These are phyloP conservation scores for Botrytis fragariae DNA, from an alignment of 2,329 filamentous ascomycete genomes.

Conservation along the genomic window DNA sequence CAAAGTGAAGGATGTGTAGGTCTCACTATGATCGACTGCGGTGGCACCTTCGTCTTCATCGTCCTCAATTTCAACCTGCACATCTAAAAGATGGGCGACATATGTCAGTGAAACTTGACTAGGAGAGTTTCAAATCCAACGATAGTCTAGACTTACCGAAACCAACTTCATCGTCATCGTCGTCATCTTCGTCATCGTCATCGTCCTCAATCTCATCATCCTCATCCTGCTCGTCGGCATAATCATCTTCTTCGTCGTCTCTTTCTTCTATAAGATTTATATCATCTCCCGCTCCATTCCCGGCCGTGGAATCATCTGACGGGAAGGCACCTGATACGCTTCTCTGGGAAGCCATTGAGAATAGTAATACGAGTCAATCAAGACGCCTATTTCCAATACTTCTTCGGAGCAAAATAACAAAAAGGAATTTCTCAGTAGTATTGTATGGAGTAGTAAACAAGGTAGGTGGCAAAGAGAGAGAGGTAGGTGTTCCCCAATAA, in stretches of 20 bases:
- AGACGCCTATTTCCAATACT: not conserved
- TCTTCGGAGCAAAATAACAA: not conserved
- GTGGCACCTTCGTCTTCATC: constrained; percentile 38
- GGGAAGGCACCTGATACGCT: not conserved
- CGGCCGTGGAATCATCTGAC: not conserved
- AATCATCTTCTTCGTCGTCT: not conserved
- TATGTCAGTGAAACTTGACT: not conserved
- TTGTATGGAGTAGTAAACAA: not conserved
- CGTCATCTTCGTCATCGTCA: not conserved
- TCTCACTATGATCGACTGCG: constrained; percentile 39
- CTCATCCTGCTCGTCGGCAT: not conserved
- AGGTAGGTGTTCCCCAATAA: not conserved
- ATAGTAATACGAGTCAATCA: not conserved
- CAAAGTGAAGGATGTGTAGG: constrained; percentile 33
- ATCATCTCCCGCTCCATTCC: not conserved
- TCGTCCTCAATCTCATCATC: not conserved
- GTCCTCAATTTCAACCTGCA: constrained; percentile 9
- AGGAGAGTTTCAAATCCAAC: too few relatives aligned
- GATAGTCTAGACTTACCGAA: constrained; percentile 6
- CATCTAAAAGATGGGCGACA: not conserved
- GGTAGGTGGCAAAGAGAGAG: not conserved
- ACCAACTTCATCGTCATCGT: not conserved
- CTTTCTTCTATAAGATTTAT: not conserved
- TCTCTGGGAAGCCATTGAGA: not conserved
- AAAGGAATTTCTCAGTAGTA: not conserved